Conservation (phyloP, 2,329 filamentous ascomycete genomes). For the Albophoma yamanashiensis region DNA sequence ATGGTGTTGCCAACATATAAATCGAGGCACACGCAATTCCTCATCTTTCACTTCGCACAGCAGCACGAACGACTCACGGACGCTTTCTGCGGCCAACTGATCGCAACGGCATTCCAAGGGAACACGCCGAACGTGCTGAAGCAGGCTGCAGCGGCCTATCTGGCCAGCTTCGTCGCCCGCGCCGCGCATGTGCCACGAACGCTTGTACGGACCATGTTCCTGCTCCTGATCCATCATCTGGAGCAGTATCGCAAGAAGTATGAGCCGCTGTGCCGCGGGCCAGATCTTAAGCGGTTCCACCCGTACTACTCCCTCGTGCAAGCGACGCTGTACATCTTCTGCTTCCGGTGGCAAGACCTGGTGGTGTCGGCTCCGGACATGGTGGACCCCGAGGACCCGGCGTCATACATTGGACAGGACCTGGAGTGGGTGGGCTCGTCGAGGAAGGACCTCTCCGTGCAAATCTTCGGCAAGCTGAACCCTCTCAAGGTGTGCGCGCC, state of each 20-base stretch:
- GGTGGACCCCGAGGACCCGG: constrained; percentile 51
- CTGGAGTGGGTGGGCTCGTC: constrained; percentile 68
- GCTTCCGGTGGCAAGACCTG: constrained; percentile 93
- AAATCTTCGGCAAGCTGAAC: constrained; percentile 83
- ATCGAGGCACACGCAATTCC: constrained; percentile 87
- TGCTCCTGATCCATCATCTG: constrained; percentile 66
- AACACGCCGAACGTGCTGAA: constrained; percentile 63
- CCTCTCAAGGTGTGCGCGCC: constrained; percentile 92
- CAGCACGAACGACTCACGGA: constrained; percentile 67
- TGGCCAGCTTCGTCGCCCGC: constrained; percentile 88
- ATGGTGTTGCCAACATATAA: constrained; percentile 86
- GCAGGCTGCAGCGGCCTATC: constrained; percentile 81
- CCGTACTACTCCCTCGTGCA: constrained; percentile 85
- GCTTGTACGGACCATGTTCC: constrained; percentile 73
- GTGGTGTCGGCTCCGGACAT: constrained; percentile 50
- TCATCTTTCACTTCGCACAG: constrained; percentile 93
- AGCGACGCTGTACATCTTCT: constrained; percentile 87
- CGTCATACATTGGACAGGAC: constrained; percentile 56
- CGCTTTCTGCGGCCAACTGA: constrained; percentile 68
- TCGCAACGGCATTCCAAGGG: constrained; percentile 36
- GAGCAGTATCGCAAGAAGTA: constrained; percentile 63
- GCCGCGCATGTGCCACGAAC: constrained; percentile 70
- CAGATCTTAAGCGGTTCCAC: constrained; percentile 73
- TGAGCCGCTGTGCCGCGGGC: constrained; percentile 66
- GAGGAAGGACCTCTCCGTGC: constrained; percentile 61